These are phyloP conservation scores for Cyberlindnera maclurae DNA, from an alignment of 805 yeast species.

Conservation along the genomic window DNA sequence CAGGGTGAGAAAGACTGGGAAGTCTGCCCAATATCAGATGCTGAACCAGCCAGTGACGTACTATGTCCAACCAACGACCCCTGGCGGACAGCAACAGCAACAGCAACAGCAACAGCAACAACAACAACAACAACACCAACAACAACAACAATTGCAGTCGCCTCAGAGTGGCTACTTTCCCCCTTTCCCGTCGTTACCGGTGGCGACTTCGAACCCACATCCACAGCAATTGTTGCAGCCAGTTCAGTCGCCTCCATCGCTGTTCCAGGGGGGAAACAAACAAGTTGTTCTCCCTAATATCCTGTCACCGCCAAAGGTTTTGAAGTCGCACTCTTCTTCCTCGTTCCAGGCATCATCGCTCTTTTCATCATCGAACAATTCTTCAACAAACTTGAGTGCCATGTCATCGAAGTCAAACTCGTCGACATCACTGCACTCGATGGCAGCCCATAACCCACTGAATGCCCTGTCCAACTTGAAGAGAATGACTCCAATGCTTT, in stretches of 20 bases:
- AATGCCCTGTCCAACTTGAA: constrained; percentile 21
- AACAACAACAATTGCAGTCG: not conserved
- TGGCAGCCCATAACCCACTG: constrained; percentile 12
- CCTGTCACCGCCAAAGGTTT: constrained; percentile 24
- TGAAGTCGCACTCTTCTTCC: constrained; percentile 19
- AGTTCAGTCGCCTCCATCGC: constrained; percentile 9
- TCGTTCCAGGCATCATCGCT: constrained; percentile 21
- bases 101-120: constrained; percentile 3
- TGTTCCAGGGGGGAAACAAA: constrained; percentile 14
- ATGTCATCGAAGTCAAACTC: constrained; percentile 24
- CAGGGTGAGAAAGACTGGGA: constrained; percentile 35
- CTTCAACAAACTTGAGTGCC: constrained; percentile 21
- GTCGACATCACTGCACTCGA: constrained; percentile 20
- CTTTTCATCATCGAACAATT: constrained; percentile 19
- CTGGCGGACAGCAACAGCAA: constrained; percentile 3
- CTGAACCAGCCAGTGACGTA: constrained; percentile 24
- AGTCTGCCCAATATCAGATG: constrained; percentile 12
- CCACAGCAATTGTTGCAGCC: constrained; percentile 12
- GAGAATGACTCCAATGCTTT: constrained; percentile 35
- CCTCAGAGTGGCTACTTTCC: constrained; percentile 2
- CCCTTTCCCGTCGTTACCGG: not conserved
- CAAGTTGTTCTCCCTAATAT: constrained; percentile 22
- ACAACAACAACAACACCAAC: constrained; percentile 2
- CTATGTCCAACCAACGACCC: constrained; percentile 17
- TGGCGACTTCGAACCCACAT: constrained; percentile 3